These are phyloP conservation scores for Chalaropsis thielavioides DNA, from an alignment of 2,329 filamentous ascomycete species.

Conservation along the genomic window DNA sequence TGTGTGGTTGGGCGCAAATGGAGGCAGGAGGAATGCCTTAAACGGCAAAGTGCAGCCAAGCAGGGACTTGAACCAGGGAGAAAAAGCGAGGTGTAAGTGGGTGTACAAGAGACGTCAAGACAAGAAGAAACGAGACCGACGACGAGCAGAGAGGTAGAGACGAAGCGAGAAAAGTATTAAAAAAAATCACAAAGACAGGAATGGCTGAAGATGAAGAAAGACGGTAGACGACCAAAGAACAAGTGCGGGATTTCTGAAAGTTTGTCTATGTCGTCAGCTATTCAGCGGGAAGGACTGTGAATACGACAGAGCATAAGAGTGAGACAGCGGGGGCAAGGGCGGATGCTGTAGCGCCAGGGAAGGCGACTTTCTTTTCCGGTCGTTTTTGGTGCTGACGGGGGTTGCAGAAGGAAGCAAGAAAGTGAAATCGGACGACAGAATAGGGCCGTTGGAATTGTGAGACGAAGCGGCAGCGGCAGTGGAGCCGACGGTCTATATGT, in stretches of 20 bases:
- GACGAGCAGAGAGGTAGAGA: conserved; percentile 7
- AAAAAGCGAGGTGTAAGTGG: neutral
- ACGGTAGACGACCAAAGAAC: neutral
- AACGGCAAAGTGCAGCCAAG: neutral
- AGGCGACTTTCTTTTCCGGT: neutral
- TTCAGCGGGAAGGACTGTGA: neutral
- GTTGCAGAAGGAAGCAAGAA: neutral
- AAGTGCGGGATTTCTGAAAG: conserved; percentile 1
- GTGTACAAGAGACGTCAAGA: conserved; percentile 14
- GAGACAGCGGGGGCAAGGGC: neutral
- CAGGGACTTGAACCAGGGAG: neutral
- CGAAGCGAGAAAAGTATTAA: neutral
- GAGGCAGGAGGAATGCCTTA: neutral
- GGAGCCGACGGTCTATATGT: neutral
- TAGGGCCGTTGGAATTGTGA: neutral
- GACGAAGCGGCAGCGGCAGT: neutral
- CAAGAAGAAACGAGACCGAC: conserved; percentile 9
- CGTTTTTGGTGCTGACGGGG: neutral
- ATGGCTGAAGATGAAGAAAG: conserved; percentile 3
- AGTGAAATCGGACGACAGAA: neutral
- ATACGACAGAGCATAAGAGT: conserved; percentile 1
- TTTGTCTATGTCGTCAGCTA: neutral
- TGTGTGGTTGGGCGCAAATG: neutral
- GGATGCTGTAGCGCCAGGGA: neutral
- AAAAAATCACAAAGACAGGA: conserved; percentile 11